Evolutionary conservation across 352 stramenopile species (phyloP), one percentile per base, ranked within the genome.

Genomic region (Globisporangium parvum): DNA sequence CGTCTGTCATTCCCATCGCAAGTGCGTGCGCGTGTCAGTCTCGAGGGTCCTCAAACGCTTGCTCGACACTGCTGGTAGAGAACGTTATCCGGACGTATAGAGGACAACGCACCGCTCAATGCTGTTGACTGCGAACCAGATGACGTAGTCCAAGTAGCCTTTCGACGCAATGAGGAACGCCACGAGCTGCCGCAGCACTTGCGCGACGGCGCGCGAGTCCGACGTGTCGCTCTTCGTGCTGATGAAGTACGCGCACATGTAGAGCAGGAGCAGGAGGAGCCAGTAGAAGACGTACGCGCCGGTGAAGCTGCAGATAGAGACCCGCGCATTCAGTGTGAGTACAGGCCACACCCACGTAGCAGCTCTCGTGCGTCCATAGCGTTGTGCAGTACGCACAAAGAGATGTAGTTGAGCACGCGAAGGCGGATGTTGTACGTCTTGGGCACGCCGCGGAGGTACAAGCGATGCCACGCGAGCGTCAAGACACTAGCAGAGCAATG

Each of bases 181-280:
- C 9, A 95, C 82, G 26, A 95, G 66, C 57, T 95, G 85, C 42
- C 82, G 79, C 20, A 95, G 57, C 23, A 93, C 81, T 57, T 95
- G 75, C 4, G 85, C 80, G 49, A 89, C 65, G 2, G 70, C 75
- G 55, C 59, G 69, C n/a, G 64, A 80, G 60, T 82, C 66, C 2
- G 71, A 84, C 11, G 66, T 69, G 20, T 86, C 61, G 54, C 75
- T 86, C 54, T 85, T 80, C 3, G 79, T 91, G 24, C 80, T 71
- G 62, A 95, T 69, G 60, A 95, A 95, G 63, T 93, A 95, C n/a
- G 85, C 84, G 59, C 75, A 93, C 85, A 95, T 95, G 78, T 93
- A 95, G 58, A 95, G 62, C 21, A 95, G 64, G 18, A 95, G 62
- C 50, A 95, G 53, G 6, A 95, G 73, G 37, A 95, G 69, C 85